A percentile compares a stretch with the other conserved stretches of the same genome.
These are phyloP conservation scores for Clausena lansium DNA, from an alignment of 345 rosid genomes.

Conservation along the genomic window DNA sequence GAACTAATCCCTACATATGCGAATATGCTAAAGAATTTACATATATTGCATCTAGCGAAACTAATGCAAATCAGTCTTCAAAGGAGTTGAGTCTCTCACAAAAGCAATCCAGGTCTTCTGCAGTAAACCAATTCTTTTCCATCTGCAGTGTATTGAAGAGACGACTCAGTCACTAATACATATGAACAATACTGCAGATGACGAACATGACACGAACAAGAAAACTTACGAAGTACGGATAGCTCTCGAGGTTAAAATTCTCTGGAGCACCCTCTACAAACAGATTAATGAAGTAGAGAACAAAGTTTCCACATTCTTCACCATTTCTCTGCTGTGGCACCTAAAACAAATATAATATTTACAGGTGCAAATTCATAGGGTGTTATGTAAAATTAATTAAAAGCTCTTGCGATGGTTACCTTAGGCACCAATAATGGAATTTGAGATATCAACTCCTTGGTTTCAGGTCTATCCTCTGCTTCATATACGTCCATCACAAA, in stretches of 20 bases:
- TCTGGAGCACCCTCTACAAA: constrained; percentile 55
- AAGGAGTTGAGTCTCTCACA: constrained; percentile 35
- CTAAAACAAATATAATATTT: constrained; percentile 25
- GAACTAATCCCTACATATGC: not conserved
- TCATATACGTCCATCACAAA: constrained; percentile 55
- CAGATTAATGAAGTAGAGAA: constrained; percentile 61
- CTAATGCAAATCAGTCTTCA: constrained; percentile 2
- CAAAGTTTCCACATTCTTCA: constrained; percentile 69
- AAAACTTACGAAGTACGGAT: constrained; percentile 59
- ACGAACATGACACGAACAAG: not conserved
- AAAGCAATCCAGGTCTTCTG: constrained; percentile 37
- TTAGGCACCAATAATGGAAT: constrained; percentile 59
- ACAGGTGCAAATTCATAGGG: not conserved
- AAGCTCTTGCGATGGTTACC: constrained; percentile 30
- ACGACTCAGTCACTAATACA: not conserved
- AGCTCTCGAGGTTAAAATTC: constrained; percentile 30
- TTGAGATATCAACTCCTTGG: constrained; percentile 28
- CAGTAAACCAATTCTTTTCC: constrained; percentile 61
- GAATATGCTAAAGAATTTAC: not conserved
- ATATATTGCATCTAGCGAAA: not conserved
- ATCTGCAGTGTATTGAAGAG: constrained; percentile 37
- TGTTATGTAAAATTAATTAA: not conserved
- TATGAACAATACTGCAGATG: not conserved
- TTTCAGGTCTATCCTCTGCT: constrained; percentile 52
- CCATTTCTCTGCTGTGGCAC: constrained; percentile 73